Evolutionary conservation across 75 land plant genomes (phyloP).

Genomic region (Sequoia sempervirens): DNA sequence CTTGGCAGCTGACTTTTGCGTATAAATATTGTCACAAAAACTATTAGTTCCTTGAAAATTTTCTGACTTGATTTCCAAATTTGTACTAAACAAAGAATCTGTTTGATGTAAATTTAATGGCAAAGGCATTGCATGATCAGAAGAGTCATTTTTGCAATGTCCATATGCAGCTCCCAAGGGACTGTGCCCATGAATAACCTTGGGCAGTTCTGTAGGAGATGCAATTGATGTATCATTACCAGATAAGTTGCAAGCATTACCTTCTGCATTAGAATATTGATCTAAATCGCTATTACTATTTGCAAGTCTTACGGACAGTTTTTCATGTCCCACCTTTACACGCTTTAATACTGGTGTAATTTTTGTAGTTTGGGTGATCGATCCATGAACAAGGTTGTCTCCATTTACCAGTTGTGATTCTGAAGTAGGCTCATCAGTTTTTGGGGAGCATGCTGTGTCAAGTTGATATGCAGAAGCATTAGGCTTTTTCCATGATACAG

Average conservation of each 20-base stretch:
- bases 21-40: constrained; percentile 28
- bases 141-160: not conserved
- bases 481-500: constrained; percentile 34
- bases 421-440: constrained; percentile 27
- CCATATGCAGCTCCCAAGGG: not conserved
- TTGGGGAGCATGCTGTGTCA: constrained; percentile 33
- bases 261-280: constrained; percentile 21
- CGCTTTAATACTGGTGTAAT: constrained; percentile 34
- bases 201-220: not conserved
- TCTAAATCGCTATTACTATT: constrained; percentile 16
- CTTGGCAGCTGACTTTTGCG: constrained; percentile 11
- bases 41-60: constrained; percentile 20
- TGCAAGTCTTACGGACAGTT: constrained; percentile 8
- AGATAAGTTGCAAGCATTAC: constrained; percentile 15
- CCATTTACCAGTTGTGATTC: constrained; percentile 18
- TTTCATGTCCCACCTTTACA: constrained; percentile 31
- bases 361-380: constrained; percentile 12
- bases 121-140: not conserved
- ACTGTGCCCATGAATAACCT: not conserved
- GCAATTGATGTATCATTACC: constrained; percentile 16
- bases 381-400: not conserved
- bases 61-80: constrained; percentile 12
- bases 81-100: constrained; percentile 8
- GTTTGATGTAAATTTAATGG: constrained; percentile 18
- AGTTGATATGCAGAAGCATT: constrained; percentile 18